Conservation (phyloP, 768 basidiomycete genomes). For the Pilatotrama ljubarskyi region DNA sequence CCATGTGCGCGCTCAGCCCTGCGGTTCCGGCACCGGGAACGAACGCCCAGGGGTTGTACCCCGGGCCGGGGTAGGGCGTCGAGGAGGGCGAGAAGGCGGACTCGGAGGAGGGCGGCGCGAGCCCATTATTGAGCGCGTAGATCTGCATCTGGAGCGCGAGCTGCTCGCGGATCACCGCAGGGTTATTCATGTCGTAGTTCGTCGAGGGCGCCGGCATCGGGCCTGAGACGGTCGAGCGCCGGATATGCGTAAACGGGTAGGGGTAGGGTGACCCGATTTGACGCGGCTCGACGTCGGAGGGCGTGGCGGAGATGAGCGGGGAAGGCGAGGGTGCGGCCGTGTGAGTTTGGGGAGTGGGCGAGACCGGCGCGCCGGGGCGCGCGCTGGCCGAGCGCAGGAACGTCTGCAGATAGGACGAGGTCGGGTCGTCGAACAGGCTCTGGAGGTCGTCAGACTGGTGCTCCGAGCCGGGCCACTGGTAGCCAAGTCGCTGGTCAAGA, state of each 20-base stretch:
- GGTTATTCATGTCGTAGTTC: slow-evolving; percentile 44
- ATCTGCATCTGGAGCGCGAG: slow-evolving; percentile 77
- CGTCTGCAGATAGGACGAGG: slow-evolving; percentile 57
- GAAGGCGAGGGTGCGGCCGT: slow-evolving; percentile 75
- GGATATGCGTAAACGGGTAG: slow-evolving; percentile 73
- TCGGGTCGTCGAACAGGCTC: slow-evolving; percentile 58
- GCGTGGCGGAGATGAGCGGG: slow-evolving; percentile 56
- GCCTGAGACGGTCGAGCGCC: slow-evolving; percentile 47
- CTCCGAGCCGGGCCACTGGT: slow-evolving; percentile 30
- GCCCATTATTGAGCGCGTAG: slow-evolving; percentile 70
- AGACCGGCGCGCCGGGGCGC: slow-evolving; percentile 74
- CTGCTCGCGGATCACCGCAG: slow-evolving; percentile 61
- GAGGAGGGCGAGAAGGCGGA: slow-evolving; percentile 76
- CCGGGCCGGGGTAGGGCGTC: slow-evolving; percentile 66
- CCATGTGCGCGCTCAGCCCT: slow-evolving; percentile 42
- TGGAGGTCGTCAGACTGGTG: slow-evolving; percentile 56
- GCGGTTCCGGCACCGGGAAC: slow-evolving; percentile 54
- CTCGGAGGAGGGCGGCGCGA: slow-evolving; percentile 56
- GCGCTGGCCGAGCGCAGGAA: slow-evolving; percentile 51
- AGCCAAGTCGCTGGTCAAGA: slow-evolving; percentile 19
- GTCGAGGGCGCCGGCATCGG: slow-evolving; percentile 35
- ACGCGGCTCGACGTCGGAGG: slow-evolving; percentile 39
- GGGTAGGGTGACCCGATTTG: slow-evolving; percentile 73
- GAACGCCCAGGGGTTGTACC: slow-evolving; percentile 75
- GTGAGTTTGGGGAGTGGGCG: slow-evolving; percentile 76